Evolutionary conservation across 768 basidiomycete genomes (phyloP), one percentile per base, ranked within the genome.

Genomic region (Leccinum disarticulatum): DNA sequence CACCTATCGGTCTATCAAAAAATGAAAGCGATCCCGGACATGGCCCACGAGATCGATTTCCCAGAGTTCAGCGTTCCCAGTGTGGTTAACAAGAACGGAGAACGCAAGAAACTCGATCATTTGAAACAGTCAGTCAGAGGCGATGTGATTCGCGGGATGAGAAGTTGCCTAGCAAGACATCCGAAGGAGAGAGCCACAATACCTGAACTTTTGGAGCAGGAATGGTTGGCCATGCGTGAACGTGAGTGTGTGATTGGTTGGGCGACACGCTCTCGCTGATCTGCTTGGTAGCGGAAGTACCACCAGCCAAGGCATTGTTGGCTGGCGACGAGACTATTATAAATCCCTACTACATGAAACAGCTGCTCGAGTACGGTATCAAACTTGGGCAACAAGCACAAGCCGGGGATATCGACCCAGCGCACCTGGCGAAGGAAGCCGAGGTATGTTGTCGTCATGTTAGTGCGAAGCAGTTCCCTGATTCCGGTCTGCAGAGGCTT

Each of bases 11-110:
- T 95, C 38, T 85, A 84, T 52, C 88, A 91, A 67, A 98, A 97
- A 78, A 95, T 98, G 91, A 88, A 88, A 64, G 91, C 91, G 8
- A 99, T 99, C 66, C 92, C 93, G 10, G 89, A 95, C 73, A 76
- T 83, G 11, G 75, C 78, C 1, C 81, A 94, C 65, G 74, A 80
- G 25, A 97, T 99, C 67, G 83, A 87, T n/a, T 98, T 88, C 70
- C 91, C 93, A 1, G 85, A 87, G 47, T 81, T 83, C 63, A 79
- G 90, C 38, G 52, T 22, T 77, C 83, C 51, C 78, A 83, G 61
- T 80, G 54, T 73, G 4, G 71, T 73, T 50, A 70, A 65, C 54
- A 75, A 75, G 62, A 70, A 27, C 27, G 73, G 72, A 11, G 73
- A 75, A 46, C 69, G 72, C 55, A 73, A 83, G 73, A 83, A 81